Conservation (phyloP, 352 stramenopile genomes). For the Phytophthora lateralis region DNA sequence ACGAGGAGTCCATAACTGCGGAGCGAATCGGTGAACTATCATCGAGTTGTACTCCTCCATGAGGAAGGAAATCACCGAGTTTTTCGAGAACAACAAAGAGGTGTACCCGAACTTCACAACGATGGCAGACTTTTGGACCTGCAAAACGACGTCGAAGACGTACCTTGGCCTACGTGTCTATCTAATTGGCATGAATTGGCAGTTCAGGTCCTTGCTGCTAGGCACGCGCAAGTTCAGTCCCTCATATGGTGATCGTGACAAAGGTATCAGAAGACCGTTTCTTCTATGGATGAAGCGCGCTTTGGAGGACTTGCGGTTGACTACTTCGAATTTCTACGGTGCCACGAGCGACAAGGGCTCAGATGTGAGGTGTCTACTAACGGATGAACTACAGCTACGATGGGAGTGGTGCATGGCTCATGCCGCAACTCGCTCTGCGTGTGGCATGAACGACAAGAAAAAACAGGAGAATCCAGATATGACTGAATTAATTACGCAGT, state of each 20-base stretch:
- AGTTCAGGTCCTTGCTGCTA: no score
- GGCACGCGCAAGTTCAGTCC: neutral
- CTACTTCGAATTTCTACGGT: neutral
- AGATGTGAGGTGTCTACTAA: neutral
- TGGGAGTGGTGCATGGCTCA: neutral
- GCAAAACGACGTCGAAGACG: slow-evolving; percentile 8
- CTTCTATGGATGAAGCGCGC: neutral
- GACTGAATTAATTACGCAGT: no score
- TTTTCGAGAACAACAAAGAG: slow-evolving; percentile 3
- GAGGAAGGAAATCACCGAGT: neutral
- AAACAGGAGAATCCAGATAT: no score
- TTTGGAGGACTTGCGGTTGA: neutral
- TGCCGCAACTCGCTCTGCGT: neutral
- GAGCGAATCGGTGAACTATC: slow-evolving; percentile 3
- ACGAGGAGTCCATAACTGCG: slow-evolving; percentile 11
- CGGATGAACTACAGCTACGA: neutral
- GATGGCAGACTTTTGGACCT: slow-evolving; percentile 24
- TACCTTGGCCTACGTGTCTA: slow-evolving; percentile 28
- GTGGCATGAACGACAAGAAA: no score
- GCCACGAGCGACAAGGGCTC: neutral
- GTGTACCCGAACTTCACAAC: slow-evolving; percentile 15
- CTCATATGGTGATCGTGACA: neutral
- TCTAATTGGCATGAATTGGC: slow-evolving; percentile 22
- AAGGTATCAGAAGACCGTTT: neutral
- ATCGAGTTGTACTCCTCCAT: slow-evolving; percentile 9